phyloP scores from a whole-genome alignment of 1,284 basidiomycete genomes.

The Papiliotrema laurentii region DNA sequence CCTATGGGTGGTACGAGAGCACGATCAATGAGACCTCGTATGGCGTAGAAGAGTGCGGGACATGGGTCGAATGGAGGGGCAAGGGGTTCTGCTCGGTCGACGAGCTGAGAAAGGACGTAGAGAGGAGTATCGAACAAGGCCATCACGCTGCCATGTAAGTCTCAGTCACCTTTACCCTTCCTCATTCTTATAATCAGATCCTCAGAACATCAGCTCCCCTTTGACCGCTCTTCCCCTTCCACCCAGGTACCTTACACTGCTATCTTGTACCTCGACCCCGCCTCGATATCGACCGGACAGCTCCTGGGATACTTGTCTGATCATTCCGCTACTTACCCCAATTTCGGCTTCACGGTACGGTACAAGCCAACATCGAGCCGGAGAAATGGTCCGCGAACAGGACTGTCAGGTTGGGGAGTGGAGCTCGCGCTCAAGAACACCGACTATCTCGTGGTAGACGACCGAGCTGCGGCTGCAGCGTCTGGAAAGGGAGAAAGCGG shows the following conservation, averaged over 20 bases:
- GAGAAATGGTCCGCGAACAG: slow-evolving; percentile 25
- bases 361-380: slow-evolving; percentile 52
- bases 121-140: slow-evolving; percentile 51
- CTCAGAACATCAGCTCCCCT: slow-evolving; percentile 52
- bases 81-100: slow-evolving; percentile 67
- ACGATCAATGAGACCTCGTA: slow-evolving; percentile 57
- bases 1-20: slow-evolving; percentile 35
- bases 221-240: slow-evolving; percentile 63
- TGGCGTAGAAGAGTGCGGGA: slow-evolving; percentile 57
- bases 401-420: slow-evolving; percentile 84
- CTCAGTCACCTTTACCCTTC: not conserved
- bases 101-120: slow-evolving; percentile 57
- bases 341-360: slow-evolving; percentile 69
- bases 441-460: slow-evolving; percentile 92
- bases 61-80: slow-evolving; percentile 87
- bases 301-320: slow-evolving; percentile 62
- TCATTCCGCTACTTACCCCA: slow-evolving; percentile 51
- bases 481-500: slow-evolving; percentile 21
- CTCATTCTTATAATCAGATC: not conserved
- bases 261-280: slow-evolving; percentile 64
- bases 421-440: slow-evolving; percentile 92
- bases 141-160: slow-evolving; percentile 23
- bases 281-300: slow-evolving; percentile 59
- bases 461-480: slow-evolving; percentile 51
- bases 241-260: slow-evolving; percentile 51